Base-by-base conservation (phyloP, 1,284 basidiomycete species). In the Chondrostereum purpureum region DNA sequence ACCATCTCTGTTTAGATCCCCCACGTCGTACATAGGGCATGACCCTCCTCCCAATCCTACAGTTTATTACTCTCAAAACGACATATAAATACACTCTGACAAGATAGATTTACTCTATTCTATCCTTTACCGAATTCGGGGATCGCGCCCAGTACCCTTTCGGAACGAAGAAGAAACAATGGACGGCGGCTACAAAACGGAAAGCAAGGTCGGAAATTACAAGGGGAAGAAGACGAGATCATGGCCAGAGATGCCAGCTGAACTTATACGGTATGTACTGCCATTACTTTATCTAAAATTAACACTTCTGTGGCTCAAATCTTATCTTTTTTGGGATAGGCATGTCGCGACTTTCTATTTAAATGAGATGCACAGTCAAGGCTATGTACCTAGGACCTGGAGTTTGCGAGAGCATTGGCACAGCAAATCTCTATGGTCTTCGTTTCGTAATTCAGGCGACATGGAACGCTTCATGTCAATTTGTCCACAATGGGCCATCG, bases 191-290 rank as follows among this genome's bases (percentile, higher is more conserved):
- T n/a, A n/a, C n/a, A n/a, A n/a, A n/a, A n/a, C n/a, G n/a, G n/a
- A n/a, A n/a, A n/a, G n/a, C 50, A 64, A 5, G n/a, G 27, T 31
- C n/a, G 27, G 27, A 31, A 31, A 31, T n/a, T 77, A 76, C 66
- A 86, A 86, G 60, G 83, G 83, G 45, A 86, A 86, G 63, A 71
- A 77, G 12, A 67, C 75, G 54, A 70, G 80, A 61, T 83, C 78
- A 31, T 87, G 83, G 83, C 70, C 73, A 14, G 73, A 85, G 55
- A 65, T 87, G 11, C 83, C 83, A 3, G 70, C 74, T 40, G 83
- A 87, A 60, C 70, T 87, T 56, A 66, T 87, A 59, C 75, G 79
- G 83, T 80, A 58, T 60, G 75, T 67, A 38, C 44, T 51, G 27
- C 24, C 20, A 11, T n/a, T 18, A 13, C 20, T 8, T 8, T 39